Evolutionary conservation across 768 basidiomycete species (phyloP), one percentile per base, ranked within the genome.

Genomic region (Lactarius deliciosus): DNA sequence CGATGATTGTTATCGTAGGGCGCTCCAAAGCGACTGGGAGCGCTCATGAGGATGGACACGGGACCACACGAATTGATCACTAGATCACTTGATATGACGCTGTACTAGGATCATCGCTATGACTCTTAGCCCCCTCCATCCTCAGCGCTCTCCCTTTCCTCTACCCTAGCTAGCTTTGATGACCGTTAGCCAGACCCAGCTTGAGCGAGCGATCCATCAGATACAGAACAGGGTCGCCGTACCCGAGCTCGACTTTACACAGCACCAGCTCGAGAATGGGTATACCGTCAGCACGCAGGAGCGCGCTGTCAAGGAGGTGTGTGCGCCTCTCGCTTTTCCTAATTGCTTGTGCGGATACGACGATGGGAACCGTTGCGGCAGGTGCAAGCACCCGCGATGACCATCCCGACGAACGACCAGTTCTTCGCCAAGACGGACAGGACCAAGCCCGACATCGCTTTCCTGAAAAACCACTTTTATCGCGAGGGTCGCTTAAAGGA

Each of bases 401-500:
- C 80, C 71, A 85, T 89, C 67, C 97, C 97, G 6, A 94, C 96
- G 2, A 86, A 91, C 70, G 92, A 91, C 71, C 94, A 98, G 76
- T 99, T 98, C 85, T 98, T 89, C 79, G 88, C 90, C 63, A 78
- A 78, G 63, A 83, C 86, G 72, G 96, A 98, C 79, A 89, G 85
- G 54, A 83, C 87, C 38, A 98, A 96, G 76, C 96, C 96, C 11
- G 93, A 98, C 77, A 82, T 98, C 70, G 95, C 92, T 25, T 98
- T 96, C 77, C 83, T 99, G 70, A 99, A 98, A 81, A 98, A 97
- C 74, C 97, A 99, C 79, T 98, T 99, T 75, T 98, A 97, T 78
- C 86, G 96, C 32, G 96, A 98, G 77, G 96, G 96, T 0, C 82
- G 96, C 58, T 72, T 98, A 70, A 95, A 89, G 32, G 96, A 98